These are phyloP conservation scores for Sporothrix pseudoabietina DNA, from an alignment of 2,329 filamentous ascomycete species.

Conservation along the genomic window DNA sequence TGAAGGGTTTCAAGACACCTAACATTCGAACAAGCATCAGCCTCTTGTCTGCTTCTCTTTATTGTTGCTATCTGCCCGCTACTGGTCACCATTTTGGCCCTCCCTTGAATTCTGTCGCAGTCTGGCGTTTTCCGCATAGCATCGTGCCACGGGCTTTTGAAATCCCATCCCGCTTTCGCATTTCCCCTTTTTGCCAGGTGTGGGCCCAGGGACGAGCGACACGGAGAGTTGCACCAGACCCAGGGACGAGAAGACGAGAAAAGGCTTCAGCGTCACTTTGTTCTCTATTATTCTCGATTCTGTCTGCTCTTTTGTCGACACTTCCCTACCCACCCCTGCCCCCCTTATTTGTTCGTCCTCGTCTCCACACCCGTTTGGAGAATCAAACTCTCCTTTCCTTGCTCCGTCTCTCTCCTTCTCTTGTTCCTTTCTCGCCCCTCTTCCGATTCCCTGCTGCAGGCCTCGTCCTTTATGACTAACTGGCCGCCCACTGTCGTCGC, in stretches of 20 bases:
- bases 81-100: not conserved
- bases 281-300: not conserved
- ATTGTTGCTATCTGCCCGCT: not conserved
- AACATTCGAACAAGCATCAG: constrained; percentile 42
- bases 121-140: constrained; percentile 13
- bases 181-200: constrained; percentile 14
- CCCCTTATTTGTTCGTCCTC: constrained; percentile 24
- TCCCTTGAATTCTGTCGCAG: constrained; percentile 21
- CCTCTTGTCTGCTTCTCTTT: not conserved
- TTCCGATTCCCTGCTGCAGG: constrained; percentile 19
- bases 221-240: constrained; percentile 3
- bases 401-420: constrained; percentile 6
- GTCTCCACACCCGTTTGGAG: constrained; percentile 26
- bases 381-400: constrained; percentile 4
- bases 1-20: constrained; percentile 46
- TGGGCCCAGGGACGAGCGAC: constrained; percentile 13
- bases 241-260: constrained; percentile 9
- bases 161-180: constrained; percentile 26
- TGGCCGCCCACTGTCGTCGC: constrained; percentile 37
- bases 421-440: constrained; percentile 23
- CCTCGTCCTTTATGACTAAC: constrained; percentile 46
- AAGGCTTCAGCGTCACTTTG: constrained; percentile 16
- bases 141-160: constrained; percentile 14
- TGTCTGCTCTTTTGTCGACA: not conserved
- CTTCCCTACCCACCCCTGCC: constrained; percentile 26